Evolutionary conservation across 495 filamentous ascomycete species (phyloP).

Genomic region (Aspergillus kassunensis): DNA sequence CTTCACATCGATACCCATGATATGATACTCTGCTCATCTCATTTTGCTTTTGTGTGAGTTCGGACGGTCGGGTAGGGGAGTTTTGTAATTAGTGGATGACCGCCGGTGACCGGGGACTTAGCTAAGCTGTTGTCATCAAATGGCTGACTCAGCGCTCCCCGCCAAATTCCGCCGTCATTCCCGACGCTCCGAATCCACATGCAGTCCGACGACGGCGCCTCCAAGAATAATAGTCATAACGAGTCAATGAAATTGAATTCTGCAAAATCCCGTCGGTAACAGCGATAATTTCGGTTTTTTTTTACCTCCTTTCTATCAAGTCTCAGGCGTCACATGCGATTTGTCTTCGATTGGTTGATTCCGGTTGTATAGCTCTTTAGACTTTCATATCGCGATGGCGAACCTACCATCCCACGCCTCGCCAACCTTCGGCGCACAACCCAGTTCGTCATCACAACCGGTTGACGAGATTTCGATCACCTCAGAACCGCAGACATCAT

Average conservation of each 20-base stretch:
- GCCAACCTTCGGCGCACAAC: conserved; percentile 46
- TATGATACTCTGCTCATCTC: neutral
- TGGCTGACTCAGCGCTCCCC: conserved; percentile 17
- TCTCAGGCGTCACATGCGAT: neutral
- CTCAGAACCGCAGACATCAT: conserved; percentile 9
- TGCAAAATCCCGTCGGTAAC: neutral
- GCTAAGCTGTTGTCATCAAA: conserved; percentile 4
- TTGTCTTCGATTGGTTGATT: neutral
- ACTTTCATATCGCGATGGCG: conserved; percentile 36
- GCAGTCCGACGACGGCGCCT: conserved; percentile 10
- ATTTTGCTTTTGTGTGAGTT: neutral
- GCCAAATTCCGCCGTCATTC: conserved; percentile 15
- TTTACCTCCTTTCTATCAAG: neutral
- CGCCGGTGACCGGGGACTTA: neutral
- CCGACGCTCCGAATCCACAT: conserved; percentile 18
- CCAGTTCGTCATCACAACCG: conserved; percentile 23
- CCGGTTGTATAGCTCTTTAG: conserved; percentile 1
- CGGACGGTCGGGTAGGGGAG: neutral
- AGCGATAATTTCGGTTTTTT: neutral
- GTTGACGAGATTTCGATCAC: conserved; percentile 26
- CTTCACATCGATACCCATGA: conserved; percentile 3
- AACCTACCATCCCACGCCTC: conserved; percentile 50
- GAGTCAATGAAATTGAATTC: neutral
- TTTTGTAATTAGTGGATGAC: neutral
- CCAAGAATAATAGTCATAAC: neutral